These are phyloP conservation scores for Cudoniella acicularis DNA, from an alignment of 495 filamentous ascomycete species.

Conservation along the genomic window DNA sequence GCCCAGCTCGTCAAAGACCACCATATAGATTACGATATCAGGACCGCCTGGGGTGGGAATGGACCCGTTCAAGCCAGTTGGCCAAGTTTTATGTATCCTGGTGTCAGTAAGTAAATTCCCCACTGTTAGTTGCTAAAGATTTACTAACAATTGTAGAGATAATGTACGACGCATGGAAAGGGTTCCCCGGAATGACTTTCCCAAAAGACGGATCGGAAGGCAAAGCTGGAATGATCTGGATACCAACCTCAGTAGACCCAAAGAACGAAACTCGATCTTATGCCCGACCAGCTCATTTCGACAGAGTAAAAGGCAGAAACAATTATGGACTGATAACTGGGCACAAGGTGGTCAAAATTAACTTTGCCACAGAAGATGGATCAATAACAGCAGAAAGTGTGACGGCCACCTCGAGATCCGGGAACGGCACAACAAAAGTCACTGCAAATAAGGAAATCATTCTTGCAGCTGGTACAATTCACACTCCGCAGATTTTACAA, in stretches of 20 bases:
- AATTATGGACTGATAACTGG: slow-evolving; percentile 45
- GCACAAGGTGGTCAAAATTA: slow-evolving; percentile 36
- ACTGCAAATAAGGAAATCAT: slow-evolving; percentile 44
- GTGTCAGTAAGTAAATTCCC: neutral
- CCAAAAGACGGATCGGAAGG: slow-evolving; percentile 2
- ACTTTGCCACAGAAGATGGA: slow-evolving; percentile 29
- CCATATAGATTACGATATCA: slow-evolving; percentile 25
- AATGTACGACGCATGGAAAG: neutral
- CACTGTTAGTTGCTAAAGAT: neutral
- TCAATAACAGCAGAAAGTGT: slow-evolving; percentile 33
- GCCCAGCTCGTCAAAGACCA: slow-evolving; percentile 15
- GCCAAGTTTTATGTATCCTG: neutral
- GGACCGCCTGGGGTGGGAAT: slow-evolving; percentile 18
- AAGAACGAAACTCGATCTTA: slow-evolving; percentile 47
- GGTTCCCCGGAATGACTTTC: neutral
- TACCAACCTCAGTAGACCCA: slow-evolving; percentile 41
- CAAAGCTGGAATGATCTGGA: slow-evolving; percentile 22
- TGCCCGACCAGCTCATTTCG: slow-evolving; percentile 45
- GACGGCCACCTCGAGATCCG: slow-evolving; percentile 29
- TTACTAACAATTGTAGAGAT: neutral
- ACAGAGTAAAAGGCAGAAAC: slow-evolving; percentile 35
- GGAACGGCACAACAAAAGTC: slow-evolving; percentile 24
- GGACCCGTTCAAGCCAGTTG: slow-evolving; percentile 1
- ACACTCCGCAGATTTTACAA: slow-evolving; percentile 52
- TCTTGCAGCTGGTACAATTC: slow-evolving; percentile 47